Evolutionary conservation across 208 protist genomes (phyloP).

Genomic region (Chromosphaera perkinsii): DNA sequence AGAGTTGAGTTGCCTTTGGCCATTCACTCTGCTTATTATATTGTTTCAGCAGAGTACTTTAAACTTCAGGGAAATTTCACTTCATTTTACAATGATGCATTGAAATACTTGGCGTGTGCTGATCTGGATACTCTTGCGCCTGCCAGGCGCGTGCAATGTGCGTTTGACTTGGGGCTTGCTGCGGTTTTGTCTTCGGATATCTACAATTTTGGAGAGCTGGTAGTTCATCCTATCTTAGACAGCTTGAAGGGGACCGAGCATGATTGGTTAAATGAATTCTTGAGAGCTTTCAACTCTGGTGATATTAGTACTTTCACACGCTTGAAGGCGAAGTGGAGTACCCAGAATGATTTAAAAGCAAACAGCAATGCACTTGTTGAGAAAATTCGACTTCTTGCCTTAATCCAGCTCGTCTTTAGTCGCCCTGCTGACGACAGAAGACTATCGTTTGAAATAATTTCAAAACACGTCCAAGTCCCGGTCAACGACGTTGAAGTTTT

Average conservation of each 20-base stretch:
- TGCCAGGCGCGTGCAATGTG: conserved; percentile 41
- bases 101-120: conserved; percentile 63
- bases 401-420: conserved; percentile 88
- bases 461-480: conserved; percentile 38
- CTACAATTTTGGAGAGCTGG: conserved; percentile 76
- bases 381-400: conserved; percentile 83
- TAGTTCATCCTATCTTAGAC: conserved; percentile 60
- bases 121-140: conserved; percentile 44
- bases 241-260: conserved; percentile 46
- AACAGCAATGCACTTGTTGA: conserved; percentile 29
- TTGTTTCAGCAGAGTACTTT: conserved; percentile 22
- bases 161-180: conserved; percentile 66
- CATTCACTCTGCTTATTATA: neutral
- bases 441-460: conserved; percentile 67
- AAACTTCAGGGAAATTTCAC: conserved; percentile 40
- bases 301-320: conserved; percentile 53
- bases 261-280: conserved; percentile 60
- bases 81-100: conserved; percentile 65
- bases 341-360: conserved; percentile 9
- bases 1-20: no score
- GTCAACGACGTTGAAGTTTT: conserved; percentile 71
- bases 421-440: conserved; percentile 78
- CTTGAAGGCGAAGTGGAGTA: neutral
- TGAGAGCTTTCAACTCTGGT: conserved; percentile 66
- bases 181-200: conserved; percentile 62